Evolutionary conservation across 2,329 filamentous ascomycete genomes (phyloP), one percentile per base, ranked within the genome.

Genomic region (Plenodomus biglobosus): DNA sequence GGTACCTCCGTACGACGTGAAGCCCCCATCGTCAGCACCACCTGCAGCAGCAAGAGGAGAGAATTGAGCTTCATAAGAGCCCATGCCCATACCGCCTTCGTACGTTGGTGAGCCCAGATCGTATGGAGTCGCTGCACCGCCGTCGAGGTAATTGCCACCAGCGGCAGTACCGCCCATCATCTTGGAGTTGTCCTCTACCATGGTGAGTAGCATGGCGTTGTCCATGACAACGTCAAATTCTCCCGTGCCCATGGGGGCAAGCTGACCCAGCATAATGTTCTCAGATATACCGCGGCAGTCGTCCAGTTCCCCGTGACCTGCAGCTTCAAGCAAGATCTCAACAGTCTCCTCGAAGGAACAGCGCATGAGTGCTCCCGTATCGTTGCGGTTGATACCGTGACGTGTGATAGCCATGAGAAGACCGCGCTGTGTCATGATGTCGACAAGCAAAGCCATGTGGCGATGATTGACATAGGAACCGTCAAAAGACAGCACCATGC

Each of bases 321-420:
- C 94, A 52, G 94, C 95, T 70, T 99, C 94, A 17, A 99, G 84
- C 44, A 99, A 79, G 78, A 99, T 99, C 70, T 99, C 95, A 35
- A 99, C 94, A 0, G 94, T 99, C 74, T 99, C 95, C 75, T 99
- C 94, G 76, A 99, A 99, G 1, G 94, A 99, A 80, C 95, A 99
- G 73, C 94, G 88, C 94, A 99, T 99, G 64, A 99, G 81, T 8
- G 94, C 95, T 78, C 94, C 94, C 53, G 95, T 99, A 69, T 99
- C 94, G 20, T 92, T 90, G 64, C 94, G 86, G 78, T 99, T 99
- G 78, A 99, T 99, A 76, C 94, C 94, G 70, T 99, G 94, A 75
- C 94, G 89, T 46, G 94, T 99, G 56, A 99, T 92, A 13, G 94
- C 92, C 73, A 96, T 96, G 65, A 99, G 86, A 64, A 88, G 87